Base-by-base conservation (phyloP, 257 asterid species). In the Capsicum baccatum region DNA sequence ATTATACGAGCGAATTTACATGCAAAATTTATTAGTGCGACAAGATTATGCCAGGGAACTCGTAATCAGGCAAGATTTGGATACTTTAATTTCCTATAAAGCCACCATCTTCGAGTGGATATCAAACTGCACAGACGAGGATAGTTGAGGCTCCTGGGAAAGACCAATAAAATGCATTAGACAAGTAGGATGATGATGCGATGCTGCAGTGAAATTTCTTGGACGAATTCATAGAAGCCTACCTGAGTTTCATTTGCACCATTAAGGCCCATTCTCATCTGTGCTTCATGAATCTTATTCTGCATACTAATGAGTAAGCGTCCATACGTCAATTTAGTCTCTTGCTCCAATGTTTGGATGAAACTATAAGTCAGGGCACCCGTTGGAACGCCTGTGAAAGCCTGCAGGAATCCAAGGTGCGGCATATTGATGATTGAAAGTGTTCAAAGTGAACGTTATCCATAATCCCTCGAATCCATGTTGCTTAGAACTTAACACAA, bases 291-390 rank as follows among this genome's bases (percentile, higher is more conserved):
- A 57, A 95, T 91, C 52, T 76, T 87, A 21, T 88, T 64, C 81
- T 88, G 90, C 92, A 95, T 87, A 57, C 74, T 35, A 55, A 83
- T 60, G 26, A 95, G 91, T 59, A 92, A 89, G 81, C 79, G 85
- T 11, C 97, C 97, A 44, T 95, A 95, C 48, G 94, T 91, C 86
- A 90, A 15, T 78, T 83, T 80, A n/a, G 91, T 90, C 82, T 90
- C 91, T 83, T 89, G 86, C 83, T 86, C 89, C 86, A 94, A n/a
- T 21, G 90, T 86, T 85, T 87, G 87, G 86, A 91, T 89, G 85
- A 95, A 92, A 92, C 92, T 89, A 80, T 88, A 91, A 85, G 99
- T 95, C 83, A 95, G 84, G 50, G 94, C 97, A 33, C 99, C 98
- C 8, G 83, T 85, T 35, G 94, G 80, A 4, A 58, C 71, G 63